phyloP scores from a whole-genome alignment of 257 asterid genomes.

The Solanum piurae region DNA sequence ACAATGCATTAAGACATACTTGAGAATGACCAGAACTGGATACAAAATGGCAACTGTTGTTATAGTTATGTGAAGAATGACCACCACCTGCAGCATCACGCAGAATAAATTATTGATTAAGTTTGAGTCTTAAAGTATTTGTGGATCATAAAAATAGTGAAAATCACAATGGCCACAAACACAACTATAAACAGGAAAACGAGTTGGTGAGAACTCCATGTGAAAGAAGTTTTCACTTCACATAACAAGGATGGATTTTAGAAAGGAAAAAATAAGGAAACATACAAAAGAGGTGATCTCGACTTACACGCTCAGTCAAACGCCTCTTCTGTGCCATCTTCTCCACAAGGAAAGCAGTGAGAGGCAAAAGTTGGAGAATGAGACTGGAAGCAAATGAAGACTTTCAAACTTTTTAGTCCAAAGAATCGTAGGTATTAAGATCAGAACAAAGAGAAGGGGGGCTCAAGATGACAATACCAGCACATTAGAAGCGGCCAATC shows the following conservation, averaged over 20 bases:
- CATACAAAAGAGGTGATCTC: neutral
- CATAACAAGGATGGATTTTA: neutral
- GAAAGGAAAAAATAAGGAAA: neutral
- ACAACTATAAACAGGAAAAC: neutral
- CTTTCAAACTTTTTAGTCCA: neutral
- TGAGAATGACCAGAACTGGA: slow-evolving; percentile 80
- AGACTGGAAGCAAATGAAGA: slow-evolving; percentile 43
- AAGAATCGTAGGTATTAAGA: neutral
- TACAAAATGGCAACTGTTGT: slow-evolving; percentile 54
- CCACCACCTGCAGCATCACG: slow-evolving; percentile 51
- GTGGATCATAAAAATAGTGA: neutral
- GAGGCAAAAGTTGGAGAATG: slow-evolving; percentile 69
- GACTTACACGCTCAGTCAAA: slow-evolving; percentile 66
- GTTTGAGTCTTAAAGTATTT: neutral
- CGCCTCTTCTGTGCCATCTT: slow-evolving; percentile 41
- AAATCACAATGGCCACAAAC: neutral
- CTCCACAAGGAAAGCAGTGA: slow-evolving; percentile 80
- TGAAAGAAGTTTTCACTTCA: neutral
- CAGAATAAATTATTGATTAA: neutral
- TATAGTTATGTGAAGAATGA: slow-evolving; percentile 55
- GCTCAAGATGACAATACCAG: slow-evolving; percentile 46
- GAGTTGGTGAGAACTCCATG: neutral
- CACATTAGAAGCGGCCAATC: slow-evolving; percentile 99
- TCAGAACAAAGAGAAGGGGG: neutral
- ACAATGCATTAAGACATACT: slow-evolving; percentile 30